phyloP scores from a whole-genome alignment of 768 basidiomycete species.

The Lentinula sp. region DNA sequence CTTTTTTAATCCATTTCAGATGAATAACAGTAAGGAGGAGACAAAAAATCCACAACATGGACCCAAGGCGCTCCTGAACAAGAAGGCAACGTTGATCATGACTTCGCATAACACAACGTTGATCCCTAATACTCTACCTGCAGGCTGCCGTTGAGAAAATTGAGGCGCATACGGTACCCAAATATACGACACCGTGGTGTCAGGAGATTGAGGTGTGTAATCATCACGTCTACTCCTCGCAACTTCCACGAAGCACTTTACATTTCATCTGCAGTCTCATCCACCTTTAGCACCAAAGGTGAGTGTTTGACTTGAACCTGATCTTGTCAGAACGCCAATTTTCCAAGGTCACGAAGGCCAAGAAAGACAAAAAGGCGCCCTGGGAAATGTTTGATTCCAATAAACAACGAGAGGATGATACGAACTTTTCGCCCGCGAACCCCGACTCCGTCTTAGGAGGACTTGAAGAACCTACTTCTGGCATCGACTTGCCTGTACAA shows the following conservation, averaged over 20 bases:
- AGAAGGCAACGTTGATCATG: not conserved
- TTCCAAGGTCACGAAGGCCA: constrained; percentile 6
- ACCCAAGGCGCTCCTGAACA: not conserved
- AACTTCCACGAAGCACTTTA: not conserved
- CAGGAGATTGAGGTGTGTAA: not conserved
- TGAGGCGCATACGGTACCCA: not conserved
- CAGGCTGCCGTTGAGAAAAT: not conserved
- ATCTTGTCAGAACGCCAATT: not conserved
- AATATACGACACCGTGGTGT: not conserved
- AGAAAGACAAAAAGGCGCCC: constrained; percentile 23
- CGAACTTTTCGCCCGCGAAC: not conserved
- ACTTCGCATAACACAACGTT: not conserved
- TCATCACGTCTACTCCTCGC: not conserved
- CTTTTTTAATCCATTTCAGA: too few relatives aligned
- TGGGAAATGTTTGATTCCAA: constrained; percentile 20
- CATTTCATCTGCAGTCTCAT: not conserved
- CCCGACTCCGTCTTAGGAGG: constrained; percentile 6
- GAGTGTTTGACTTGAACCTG: not conserved
- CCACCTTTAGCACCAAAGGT: not conserved
- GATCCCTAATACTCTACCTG: not conserved
- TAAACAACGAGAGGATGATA: not conserved
- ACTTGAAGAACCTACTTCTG: not conserved
- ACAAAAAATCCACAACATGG: not conserved
- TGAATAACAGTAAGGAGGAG: not conserved
- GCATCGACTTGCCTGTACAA: constrained; percentile 9